Conservation (phyloP, 306 rosid genomes). For the Fragaria nilgerrensis region DNA sequence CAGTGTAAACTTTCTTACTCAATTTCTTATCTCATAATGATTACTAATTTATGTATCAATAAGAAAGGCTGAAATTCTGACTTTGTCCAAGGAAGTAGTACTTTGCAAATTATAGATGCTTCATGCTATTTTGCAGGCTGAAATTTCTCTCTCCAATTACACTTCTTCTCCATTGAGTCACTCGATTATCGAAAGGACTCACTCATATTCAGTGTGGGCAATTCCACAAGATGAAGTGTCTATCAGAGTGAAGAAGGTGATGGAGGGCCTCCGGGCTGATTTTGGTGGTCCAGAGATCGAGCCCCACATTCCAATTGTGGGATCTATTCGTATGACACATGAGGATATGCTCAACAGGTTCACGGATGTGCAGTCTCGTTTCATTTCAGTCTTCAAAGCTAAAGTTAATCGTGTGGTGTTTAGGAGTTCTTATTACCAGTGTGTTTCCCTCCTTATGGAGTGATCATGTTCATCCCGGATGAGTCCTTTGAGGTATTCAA, state of each 20-base stretch:
- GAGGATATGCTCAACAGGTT: conserved; percentile 56
- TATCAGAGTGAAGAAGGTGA: conserved; percentile 38
- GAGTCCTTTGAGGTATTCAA: neutral
- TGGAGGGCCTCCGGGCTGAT: conserved; percentile 60
- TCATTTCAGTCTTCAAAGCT: conserved; percentile 41
- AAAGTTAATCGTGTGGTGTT: conserved; percentile 33
- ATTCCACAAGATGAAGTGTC: conserved; percentile 61
- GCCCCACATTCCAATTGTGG: conserved; percentile 83
- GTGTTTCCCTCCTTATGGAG: neutral
- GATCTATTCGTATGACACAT: conserved; percentile 47
- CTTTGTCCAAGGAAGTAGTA: neutral
- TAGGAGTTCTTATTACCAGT: neutral
- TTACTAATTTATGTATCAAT: neutral
- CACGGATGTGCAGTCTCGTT: conserved; percentile 34
- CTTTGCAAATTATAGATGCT: neutral
- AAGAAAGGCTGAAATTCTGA: neutral
- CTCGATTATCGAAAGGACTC: conserved; percentile 4
- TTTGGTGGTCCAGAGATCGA: conserved; percentile 70
- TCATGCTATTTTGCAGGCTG: neutral
- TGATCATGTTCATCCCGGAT: neutral
- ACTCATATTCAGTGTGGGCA: conserved; percentile 78
- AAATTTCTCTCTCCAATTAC: neutral
- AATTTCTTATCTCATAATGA: neutral
- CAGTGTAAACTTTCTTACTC: neutral
- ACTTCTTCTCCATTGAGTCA: neutral